phyloP scores from a whole-genome alignment of 345 rosid species.

The Litchi chinensis region DNA sequence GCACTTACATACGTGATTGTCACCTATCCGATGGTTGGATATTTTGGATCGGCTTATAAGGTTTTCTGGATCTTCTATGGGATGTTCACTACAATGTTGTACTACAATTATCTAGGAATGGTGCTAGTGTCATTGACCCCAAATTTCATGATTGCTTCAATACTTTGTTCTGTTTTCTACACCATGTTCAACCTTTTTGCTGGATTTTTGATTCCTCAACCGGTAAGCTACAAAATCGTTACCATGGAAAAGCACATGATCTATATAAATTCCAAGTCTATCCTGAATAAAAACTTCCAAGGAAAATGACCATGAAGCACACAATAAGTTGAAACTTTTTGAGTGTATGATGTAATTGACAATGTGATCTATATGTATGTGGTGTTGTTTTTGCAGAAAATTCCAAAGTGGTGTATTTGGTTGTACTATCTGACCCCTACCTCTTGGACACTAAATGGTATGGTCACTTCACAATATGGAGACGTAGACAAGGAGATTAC shows the following conservation, averaged over 20 bases:
- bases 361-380: neutral
- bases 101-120: conserved; percentile 70
- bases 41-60: conserved; percentile 51
- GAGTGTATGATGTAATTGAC: neutral
- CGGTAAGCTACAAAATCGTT: conserved; percentile 46
- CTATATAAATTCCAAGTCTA: too few species aligned
- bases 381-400: conserved; percentile 46
- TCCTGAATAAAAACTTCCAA: too few species aligned
- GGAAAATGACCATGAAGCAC: neutral
- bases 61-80: conserved; percentile 65
- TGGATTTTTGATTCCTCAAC: conserved; percentile 66
- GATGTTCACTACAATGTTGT: conserved; percentile 55
- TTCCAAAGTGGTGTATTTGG: conserved; percentile 94
- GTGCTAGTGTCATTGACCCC: conserved; percentile 66
- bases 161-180: conserved; percentile 45
- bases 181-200: conserved; percentile 55
- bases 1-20: conserved; percentile 40
- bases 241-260: neutral
- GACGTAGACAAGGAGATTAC: conserved; percentile 46
- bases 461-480: conserved; percentile 78
- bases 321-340: neutral
- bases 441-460: conserved; percentile 65
- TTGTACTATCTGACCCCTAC: conserved; percentile 62
- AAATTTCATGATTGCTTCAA: conserved; percentile 57
- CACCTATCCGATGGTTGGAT: conserved; percentile 76